A percentile compares a stretch with the other conserved stretches of the same genome.
Conservation (phyloP, 768 basidiomycete genomes). For the Leccinum subtestaceum region DNA sequence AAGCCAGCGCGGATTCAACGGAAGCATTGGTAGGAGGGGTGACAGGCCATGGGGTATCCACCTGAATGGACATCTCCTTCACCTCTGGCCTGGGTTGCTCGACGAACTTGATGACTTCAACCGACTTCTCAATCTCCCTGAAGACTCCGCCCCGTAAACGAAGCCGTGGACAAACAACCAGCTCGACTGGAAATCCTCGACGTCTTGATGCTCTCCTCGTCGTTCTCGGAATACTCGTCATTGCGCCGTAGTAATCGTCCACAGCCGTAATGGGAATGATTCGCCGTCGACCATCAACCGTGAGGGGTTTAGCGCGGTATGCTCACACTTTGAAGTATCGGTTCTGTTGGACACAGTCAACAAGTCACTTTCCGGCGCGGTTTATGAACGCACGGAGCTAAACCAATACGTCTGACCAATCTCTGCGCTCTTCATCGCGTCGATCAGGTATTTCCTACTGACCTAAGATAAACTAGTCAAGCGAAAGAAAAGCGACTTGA, state of each 20-base stretch:
- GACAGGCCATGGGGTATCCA: constrained; percentile 49
- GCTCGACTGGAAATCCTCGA: constrained; percentile 43
- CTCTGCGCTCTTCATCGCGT: constrained; percentile 58
- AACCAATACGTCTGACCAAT: constrained; percentile 63
- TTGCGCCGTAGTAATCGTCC: constrained; percentile 61
- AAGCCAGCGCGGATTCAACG: constrained; percentile 25
- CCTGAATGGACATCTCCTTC: constrained; percentile 77
- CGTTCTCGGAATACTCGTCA: constrained; percentile 52
- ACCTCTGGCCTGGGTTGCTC: constrained; percentile 58
- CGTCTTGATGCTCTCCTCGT: constrained; percentile 74
- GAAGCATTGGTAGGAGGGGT: constrained; percentile 32
- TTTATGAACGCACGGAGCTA: constrained; percentile 43
- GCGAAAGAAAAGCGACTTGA: neutral
- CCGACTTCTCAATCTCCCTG: constrained; percentile 20
- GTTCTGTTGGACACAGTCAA: constrained; percentile 41
- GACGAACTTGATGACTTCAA: constrained; percentile 22
- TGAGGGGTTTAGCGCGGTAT: constrained; percentile 65
- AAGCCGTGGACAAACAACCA: constrained; percentile 25
- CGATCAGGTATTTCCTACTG: constrained; percentile 46
- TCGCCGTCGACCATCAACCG: constrained; percentile 77
- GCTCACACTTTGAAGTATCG: constrained; percentile 72
- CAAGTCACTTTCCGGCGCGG: neutral
- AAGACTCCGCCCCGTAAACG: constrained; percentile 23
- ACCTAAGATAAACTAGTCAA: constrained; percentile 20
- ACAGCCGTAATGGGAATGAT: constrained; percentile 56